Evolutionary conservation across 2,329 filamentous ascomycete genomes (phyloP), one percentile per base, ranked within the genome.

Genomic region (Microsporum audouinii): DNA sequence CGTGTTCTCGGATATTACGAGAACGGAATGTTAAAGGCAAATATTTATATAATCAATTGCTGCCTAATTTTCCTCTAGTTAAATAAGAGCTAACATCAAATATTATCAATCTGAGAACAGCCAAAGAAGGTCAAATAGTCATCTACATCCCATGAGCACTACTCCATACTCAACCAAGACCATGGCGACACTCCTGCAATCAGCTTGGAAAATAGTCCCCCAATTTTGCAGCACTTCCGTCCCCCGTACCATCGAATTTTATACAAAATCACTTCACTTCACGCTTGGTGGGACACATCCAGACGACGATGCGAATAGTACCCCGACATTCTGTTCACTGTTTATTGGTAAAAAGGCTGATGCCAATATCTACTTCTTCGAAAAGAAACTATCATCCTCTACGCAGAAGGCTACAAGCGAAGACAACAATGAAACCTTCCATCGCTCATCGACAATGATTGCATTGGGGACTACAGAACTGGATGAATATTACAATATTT

Each of bases 131-230:
- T 43, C 14, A 23, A 43, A 43, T 43, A 5, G 1, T n/a, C 39
- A 23, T 43, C 17, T 43, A 1, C 39, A 3, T n/a, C 3, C 17
- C n/a, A 17, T n/a, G 17, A 6, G 1, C 17, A 43, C 14, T 43
- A 1, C 3, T 43, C 39, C 7, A 51, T 51, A 51, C 12, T 29
- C 45, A 31, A 49, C 6, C 2, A 31, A 31, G 27, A 12, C 34
- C 33, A 61, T 61, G 61, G 59, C 58, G 33, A 29, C 41, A 23
- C 49, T 43, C 57, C 38, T 51, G 14, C 29, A 17, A 10, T 65
- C 66, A 1, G 65, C 65, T 36, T 66, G 65, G 66, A 65, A 65
- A 51, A 62, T 67, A 8, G 65, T 67, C 33, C 66, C 66, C 4
- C 62, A 65, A 36, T 67, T 67, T 45, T 33, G 62, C 23, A 63